phyloP scores from a whole-genome alignment of 441 rosid genomes.

The Adansonia grandidieri region DNA sequence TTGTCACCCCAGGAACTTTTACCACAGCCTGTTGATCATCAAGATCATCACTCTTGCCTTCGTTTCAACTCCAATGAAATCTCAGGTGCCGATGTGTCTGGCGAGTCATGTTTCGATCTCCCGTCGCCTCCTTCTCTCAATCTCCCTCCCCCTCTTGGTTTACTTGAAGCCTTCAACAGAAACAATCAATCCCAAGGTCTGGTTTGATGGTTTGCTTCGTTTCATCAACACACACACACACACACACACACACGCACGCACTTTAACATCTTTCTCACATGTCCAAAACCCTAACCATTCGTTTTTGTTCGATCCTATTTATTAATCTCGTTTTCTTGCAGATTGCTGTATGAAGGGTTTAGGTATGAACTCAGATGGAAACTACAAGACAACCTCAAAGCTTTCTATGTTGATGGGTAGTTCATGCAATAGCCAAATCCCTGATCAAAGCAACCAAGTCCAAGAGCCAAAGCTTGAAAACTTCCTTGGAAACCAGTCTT shows the following conservation, averaged over 20 bases:
- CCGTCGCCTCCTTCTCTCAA: conserved; percentile 44
- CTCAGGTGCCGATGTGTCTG: conserved; percentile 40
- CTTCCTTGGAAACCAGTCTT: conserved; percentile 71
- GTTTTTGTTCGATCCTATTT: not conserved
- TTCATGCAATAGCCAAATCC: conserved; percentile 48
- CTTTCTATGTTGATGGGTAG: conserved; percentile 45
- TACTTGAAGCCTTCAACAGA: conserved; percentile 61
- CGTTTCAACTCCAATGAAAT: conserved; percentile 52
- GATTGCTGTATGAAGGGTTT: conserved; percentile 67
- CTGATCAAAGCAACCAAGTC: conserved; percentile 44
- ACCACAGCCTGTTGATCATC: conserved; percentile 24
- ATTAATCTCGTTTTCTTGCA: conserved; percentile 24
- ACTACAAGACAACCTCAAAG: conserved; percentile 34
- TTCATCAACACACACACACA: no score
- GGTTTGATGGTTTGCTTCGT: not conserved
- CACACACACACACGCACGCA: no score
- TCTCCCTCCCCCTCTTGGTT: conserved; percentile 53
- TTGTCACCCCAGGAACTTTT: conserved; percentile 57
- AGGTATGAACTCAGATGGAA: conserved; percentile 35
- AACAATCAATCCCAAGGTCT: conserved; percentile 65
- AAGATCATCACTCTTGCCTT: conserved; percentile 34
- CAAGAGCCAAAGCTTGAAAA: conserved; percentile 79
- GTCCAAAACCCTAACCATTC: conserved; percentile 27
- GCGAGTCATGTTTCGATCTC: conserved; percentile 54
- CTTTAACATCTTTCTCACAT: no score